Percentiles rank a stretch among this genome's conserved stretches.
phyloP scores from a whole-genome alignment of 148 eudicot species.

The Persicaria maculosa region DNA sequence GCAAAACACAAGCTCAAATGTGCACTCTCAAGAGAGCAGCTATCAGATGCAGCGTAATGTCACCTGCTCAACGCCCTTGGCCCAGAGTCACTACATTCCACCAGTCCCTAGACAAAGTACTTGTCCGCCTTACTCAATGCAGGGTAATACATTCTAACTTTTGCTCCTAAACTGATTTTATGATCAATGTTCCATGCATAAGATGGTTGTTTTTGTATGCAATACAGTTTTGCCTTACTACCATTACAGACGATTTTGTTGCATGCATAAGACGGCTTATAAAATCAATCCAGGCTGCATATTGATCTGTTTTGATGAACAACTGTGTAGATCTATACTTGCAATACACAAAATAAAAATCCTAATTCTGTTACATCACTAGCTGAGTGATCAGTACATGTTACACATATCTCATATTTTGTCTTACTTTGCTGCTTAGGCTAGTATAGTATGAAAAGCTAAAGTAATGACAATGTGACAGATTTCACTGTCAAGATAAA shows the following conservation, averaged over 20 bases:
- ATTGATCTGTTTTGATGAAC: neutral
- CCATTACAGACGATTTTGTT: neutral
- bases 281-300: neutral
- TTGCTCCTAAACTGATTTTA: neutral
- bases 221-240: neutral
- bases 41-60: constrained; percentile 18
- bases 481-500: neutral
- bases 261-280: neutral
- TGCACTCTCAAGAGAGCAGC: constrained; percentile 20
- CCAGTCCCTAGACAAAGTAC: constrained; percentile 11
- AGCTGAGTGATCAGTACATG: neutral
- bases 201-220: neutral
- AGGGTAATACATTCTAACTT: constrained; percentile 20
- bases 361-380: neutral
- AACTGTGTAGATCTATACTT: too few species aligned
- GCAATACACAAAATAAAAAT: too few species aligned
- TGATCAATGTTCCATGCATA: neutral
- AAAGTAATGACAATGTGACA: neutral
- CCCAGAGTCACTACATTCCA: constrained; percentile 11
- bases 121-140: constrained; percentile 10
- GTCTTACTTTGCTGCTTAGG: neutral
- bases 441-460: neutral
- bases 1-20: constrained; percentile 7
- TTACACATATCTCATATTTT: neutral
- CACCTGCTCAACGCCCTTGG: constrained; percentile 18